Evolutionary conservation across 108 stramenopile species (phyloP), one percentile per base, ranked within the genome.

Genomic region (Craspedostauros australis): DNA sequence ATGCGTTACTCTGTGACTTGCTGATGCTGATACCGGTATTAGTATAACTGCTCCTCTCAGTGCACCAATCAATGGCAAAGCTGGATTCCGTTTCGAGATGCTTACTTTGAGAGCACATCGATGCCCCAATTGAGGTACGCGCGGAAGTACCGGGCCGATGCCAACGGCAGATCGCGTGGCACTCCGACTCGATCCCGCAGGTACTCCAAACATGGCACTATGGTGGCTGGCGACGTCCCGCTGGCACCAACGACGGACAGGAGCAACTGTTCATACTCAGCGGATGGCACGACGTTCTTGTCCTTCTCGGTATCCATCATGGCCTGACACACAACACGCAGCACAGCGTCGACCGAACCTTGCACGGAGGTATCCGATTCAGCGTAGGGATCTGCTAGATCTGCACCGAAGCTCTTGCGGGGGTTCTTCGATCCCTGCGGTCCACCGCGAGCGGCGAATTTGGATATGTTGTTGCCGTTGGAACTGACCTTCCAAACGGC

Each of bases 121-220:
- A 91, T 86, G 1, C 65, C 88, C 62, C 72, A 81, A 61, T 91
- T 91, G 42, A 91, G 56, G 44, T 91, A 85, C 5, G 88, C 88
- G 45, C 88, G 64, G 4, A 91, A 59, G 38, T 91, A 83, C 29
- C 88, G 57, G 1, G 72, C 88, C 24, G 84, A 48, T 7, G 84
- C 84, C 18, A 91, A 58, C 19, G 84, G 88, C 5, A 86, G 52
- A 57, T 91, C 88, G 37, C 88, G 66, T 20, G 88, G 88, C 3
- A 84, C 82, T 16, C 88, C 88, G 2, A 84, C 77, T 39, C 88
- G 69, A 54, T 91, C 88, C 50, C 88, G 65, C 20, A 91, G 41
- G 38, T 91, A 91, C 5, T 46, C 75, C 34, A 91, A 57, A 31
- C 77, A 73, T 24, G 73, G 61, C 12, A 70, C 47, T 1, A 91